These are phyloP conservation scores for Mimosa pudica DNA, from an alignment of 306 rosid species.

Conservation along the genomic window DNA sequence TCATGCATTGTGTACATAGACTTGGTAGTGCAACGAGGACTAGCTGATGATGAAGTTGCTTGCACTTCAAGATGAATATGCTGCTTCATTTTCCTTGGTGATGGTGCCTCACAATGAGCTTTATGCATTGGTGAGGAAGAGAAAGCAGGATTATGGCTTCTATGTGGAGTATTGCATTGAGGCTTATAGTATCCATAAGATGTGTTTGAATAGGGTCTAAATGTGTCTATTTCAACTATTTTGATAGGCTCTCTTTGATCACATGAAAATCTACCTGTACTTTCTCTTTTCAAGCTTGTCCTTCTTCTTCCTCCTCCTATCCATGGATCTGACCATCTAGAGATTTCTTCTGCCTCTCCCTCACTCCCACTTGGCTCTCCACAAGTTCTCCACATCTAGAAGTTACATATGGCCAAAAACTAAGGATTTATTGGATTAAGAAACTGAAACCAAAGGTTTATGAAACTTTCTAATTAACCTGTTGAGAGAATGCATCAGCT, in stretches of 20 bases:
- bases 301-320: slow-evolving; percentile 5
- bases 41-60: slow-evolving; percentile 29
- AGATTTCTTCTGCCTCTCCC: slow-evolving; percentile 40
- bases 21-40: slow-evolving; percentile 43
- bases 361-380: slow-evolving; percentile 35
- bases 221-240: slow-evolving; percentile 61
- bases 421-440: neutral
- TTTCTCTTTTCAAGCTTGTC: slow-evolving; percentile 32
- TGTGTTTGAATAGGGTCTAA: slow-evolving; percentile 33
- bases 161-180: slow-evolving; percentile 21
- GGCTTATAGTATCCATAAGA: slow-evolving; percentile 13
- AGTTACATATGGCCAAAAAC: neutral
- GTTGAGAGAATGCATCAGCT: slow-evolving; percentile 51
- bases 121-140: neutral
- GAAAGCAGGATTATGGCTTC: slow-evolving; percentile 22
- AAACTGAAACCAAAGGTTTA: neutral
- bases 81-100: slow-evolving; percentile 41
- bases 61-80: slow-evolving; percentile 35
- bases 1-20: slow-evolving; percentile 16
- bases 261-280: slow-evolving; percentile 45
- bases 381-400: slow-evolving; percentile 35
- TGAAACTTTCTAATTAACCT: slow-evolving; percentile 37
- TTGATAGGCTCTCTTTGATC: slow-evolving; percentile 51
- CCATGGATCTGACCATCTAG: slow-evolving; percentile 39
- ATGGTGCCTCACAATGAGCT: slow-evolving; percentile 35